Base-by-base conservation (phyloP, 352 stramenopile genomes). In the Phytopythium boreale region DNA sequence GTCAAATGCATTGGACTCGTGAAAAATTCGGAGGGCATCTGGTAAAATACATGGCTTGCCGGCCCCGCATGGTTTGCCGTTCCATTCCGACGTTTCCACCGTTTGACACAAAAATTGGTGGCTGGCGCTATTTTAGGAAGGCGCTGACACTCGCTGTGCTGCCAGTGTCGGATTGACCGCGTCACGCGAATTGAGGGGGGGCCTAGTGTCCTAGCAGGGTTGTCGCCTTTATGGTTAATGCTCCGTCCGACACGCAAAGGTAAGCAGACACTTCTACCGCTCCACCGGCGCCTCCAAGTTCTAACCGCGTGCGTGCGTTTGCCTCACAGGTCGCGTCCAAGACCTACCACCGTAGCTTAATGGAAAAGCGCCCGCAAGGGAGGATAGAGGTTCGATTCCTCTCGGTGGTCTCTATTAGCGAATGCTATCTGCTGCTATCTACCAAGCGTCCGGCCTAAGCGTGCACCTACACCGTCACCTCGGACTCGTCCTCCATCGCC, bases 291-390 rank as follows among this genome's bases (percentile, higher is more conserved):
- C 2, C 15, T 46, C 10, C 39, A 44, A 44, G 8, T n/a, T 44
- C 12, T 44, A n/a, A n/a, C 39, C 2, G 14, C 15, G 11, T 7
- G 0, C 17, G 2, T 51, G 44, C 44, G 7, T 6, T 8, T 51
- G n/a, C 8, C 4, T 29, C 26, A 27, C 44, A 51, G 44, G n/a
- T 29, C 44, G 4, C 44, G n/a, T 4, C 17, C 44, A 51, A 51
- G 44, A 51, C 22, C n/a, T 36, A 61, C 37, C 56, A 61, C 37
- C 56, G 37, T 61, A 61, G 56, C 56, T 61, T 61, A 61, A 61
- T 61, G 56, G 56, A 51, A 61, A 61, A 61, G 56, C 37, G 1
- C 37, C 37, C 37, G 37, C 14, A 52, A 61, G 56, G 56, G 56
- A 50, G n/a, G 56, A 50, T 6, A 22, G 37, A 39, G 56, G 22